Base-by-base conservation (phyloP, 139 green algal species). In the Asterochloris sp. region DNA sequence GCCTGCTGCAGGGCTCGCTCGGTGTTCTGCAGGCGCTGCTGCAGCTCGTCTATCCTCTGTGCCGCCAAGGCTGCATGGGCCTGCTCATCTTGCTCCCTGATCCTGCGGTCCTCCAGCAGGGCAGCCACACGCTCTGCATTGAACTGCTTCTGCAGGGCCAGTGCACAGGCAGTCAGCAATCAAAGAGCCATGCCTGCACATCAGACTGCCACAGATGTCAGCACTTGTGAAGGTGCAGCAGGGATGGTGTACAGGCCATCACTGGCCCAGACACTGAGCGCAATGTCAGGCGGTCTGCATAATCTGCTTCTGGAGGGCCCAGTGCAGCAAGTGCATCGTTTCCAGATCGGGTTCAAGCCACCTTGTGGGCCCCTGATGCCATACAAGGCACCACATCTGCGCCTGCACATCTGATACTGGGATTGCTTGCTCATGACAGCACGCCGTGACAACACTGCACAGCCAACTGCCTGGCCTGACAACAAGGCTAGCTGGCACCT, bases 91-190 rank as follows among this genome's bases (percentile, higher is more conserved):
- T 88, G 79, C 78, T 95, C 89, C 2, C 92, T 83, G 29, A 96
- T 94, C 16, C 89, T 86, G n/a, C 92, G 80, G 84, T 97, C 94
- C 73, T 95, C 89, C 79, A 94, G 74, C 85, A 98, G 87, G 14
- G 94, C 92, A 1, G 87, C 89, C 0, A 96, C 86, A 24, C 91
- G 88, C 92, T 98, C 94, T 27, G 81, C 83, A 0, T 89, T 87
- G 74, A 96, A 92, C 66, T 93, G 89, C 73, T 87, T 93, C 90
- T 97, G 92, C 76, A 84, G 14, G 6, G 0, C 73, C 24, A 60
- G 0, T 23, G 26, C 11, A 78, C 73, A 16, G 26, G 26, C 26
- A 54, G 38, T 54, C 38, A 54, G 38, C 38, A 54, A 23, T 74
- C 13, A 23, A 23, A 29, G 11, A n/a, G 24, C 68, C 13, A 19